Evolutionary conservation across 2,329 filamentous ascomycete species (phyloP).

Genomic region (Corinectria fuckeliana): DNA sequence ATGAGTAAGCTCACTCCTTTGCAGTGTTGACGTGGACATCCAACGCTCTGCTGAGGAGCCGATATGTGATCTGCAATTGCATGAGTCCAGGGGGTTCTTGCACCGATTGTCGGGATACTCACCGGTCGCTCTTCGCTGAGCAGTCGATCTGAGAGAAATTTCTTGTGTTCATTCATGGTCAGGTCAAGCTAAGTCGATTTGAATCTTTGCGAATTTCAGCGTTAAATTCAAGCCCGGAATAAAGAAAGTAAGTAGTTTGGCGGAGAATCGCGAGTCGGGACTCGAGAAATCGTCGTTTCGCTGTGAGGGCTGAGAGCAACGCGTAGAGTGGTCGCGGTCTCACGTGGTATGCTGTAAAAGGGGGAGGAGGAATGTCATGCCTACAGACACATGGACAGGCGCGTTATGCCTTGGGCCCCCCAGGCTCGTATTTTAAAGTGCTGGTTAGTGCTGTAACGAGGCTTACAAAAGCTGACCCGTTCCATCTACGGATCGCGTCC

Average conservation of each 20-base stretch:
- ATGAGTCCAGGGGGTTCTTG: background rate
- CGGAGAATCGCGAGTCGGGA: background rate
- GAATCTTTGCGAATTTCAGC: background rate
- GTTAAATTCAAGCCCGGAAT: background rate
- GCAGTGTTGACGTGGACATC: constrained; percentile 86
- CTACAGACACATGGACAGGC: constrained; percentile 5
- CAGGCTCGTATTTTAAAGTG: background rate
- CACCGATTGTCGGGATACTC: constrained; percentile 38
- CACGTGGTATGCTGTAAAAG: constrained; percentile 42
- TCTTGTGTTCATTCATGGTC: constrained; percentile 68
- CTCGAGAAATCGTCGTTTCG: constrained; percentile 20
- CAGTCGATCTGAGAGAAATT: constrained; percentile 77
- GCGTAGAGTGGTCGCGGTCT: constrained; percentile 41
- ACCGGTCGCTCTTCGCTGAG: constrained; percentile 78
- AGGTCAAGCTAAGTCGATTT: background rate
- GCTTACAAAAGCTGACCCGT: constrained; percentile 1
- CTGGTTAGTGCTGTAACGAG: constrained; percentile 8
- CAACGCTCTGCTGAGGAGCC: constrained; percentile 79
- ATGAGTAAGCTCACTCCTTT: constrained; percentile 71
- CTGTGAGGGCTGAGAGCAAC: constrained; percentile 12
- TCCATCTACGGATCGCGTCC: constrained; percentile 32
- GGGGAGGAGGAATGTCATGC: no score
- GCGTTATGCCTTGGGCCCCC: accelerated
- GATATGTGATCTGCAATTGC: constrained; percentile 77
- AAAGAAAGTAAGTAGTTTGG: background rate